A percentile compares a stretch with the other conserved stretches of the same genome.
Evolutionary conservation across 805 yeast species (phyloP).

Genomic region (Zygosaccharomyces lentus): DNA sequence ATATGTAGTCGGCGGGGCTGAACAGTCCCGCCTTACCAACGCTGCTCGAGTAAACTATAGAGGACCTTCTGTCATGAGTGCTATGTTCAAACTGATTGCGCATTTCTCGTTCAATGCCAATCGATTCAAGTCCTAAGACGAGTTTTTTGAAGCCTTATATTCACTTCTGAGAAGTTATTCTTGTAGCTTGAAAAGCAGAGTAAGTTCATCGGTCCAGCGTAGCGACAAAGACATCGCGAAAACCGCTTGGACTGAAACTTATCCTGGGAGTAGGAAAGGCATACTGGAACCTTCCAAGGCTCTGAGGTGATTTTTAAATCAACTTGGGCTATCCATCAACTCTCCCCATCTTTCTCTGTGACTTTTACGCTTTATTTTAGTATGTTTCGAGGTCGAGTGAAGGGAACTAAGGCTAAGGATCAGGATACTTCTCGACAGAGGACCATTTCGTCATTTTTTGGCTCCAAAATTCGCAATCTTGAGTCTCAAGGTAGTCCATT

Average conservation of each 20-base stretch:
- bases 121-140: background rate
- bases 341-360: background rate
- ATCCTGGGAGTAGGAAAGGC: background rate
- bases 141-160: background rate
- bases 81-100: constrained; percentile 30
- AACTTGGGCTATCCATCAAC: background rate
- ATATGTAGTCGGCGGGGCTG: constrained; percentile 31
- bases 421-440: background rate
- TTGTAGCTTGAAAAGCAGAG: background rate
- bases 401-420: constrained; percentile 1
- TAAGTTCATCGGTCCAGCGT: background rate
- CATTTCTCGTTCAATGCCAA: constrained; percentile 10
- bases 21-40: constrained; percentile 34
- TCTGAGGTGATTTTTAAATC: background rate
- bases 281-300: background rate
- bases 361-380: background rate
- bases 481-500: background rate
- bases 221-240: background rate
- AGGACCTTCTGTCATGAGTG: constrained; percentile 29
- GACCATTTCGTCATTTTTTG: constrained; percentile 1
- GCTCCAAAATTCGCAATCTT: background rate
- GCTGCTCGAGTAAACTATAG: constrained; percentile 33
- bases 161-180: background rate
- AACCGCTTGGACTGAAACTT: background rate
- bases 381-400: constrained; percentile 2